These are phyloP conservation scores for Chenopodium berlandieri DNA, from an alignment of 148 eudicot genomes.

Conservation along the genomic window DNA sequence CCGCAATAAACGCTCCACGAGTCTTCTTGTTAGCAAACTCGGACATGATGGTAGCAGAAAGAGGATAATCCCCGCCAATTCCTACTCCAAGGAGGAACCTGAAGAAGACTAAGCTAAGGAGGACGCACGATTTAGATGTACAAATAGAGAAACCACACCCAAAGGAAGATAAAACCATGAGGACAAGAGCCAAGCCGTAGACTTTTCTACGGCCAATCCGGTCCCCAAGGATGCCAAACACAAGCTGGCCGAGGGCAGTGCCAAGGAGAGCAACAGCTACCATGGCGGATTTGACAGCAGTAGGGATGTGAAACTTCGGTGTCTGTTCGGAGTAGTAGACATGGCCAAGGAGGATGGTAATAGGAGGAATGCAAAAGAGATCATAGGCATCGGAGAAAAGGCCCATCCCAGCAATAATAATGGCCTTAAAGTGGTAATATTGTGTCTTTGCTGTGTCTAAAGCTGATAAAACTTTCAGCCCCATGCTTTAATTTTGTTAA, in stretches of 20 bases:
- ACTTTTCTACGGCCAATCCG: conserved; percentile 39
- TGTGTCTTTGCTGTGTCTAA: conserved; percentile 59
- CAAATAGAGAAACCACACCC: conserved; percentile 56
- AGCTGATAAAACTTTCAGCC: conserved; percentile 47
- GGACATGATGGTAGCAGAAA: conserved; percentile 69
- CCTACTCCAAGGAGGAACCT: conserved; percentile 53
- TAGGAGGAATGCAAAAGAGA: conserved; percentile 52
- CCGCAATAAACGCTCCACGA: conserved; percentile 59
- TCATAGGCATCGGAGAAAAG: conserved; percentile 70
- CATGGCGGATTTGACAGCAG: conserved; percentile 29
- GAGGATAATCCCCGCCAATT: conserved; percentile 64
- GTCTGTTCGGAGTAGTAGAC: conserved; percentile 37
- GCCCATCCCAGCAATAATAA: conserved; percentile 72
- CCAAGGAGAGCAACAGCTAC: conserved; percentile 46
- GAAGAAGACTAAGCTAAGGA: conserved; percentile 41
- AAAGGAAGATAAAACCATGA: conserved; percentile 52
- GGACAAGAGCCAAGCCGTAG: conserved; percentile 42
- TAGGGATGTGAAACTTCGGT: conserved; percentile 11
- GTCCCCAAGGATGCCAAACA: conserved; percentile 58
- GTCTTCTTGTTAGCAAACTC: conserved; percentile 62
- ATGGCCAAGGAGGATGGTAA: conserved; percentile 45
- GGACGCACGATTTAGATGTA: conserved; percentile 32
- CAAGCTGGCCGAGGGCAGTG: conserved; percentile 44
- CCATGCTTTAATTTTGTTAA: conserved; percentile 28
- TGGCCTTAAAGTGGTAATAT: conserved; percentile 65